Percentiles rank a stretch among this genome's conserved stretches.
These are phyloP conservation scores for Schizonepeta tenuifolia DNA, from an alignment of 257 asterid species.

Conservation along the genomic window DNA sequence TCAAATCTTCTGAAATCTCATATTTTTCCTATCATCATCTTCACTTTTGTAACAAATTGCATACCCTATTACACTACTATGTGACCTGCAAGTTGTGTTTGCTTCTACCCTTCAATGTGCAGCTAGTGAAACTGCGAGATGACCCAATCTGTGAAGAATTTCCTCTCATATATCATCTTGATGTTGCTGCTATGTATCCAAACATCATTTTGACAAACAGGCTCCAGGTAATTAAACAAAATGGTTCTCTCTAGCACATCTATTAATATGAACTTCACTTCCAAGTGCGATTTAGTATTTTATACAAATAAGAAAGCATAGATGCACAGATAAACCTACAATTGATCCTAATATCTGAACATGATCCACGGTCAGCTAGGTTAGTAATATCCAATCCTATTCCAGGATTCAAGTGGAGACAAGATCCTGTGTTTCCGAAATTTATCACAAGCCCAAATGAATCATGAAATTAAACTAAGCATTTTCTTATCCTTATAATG, in stretches of 20 bases:
- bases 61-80: conserved; percentile 22
- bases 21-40: conserved; percentile 7
- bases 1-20: conserved; percentile 14
- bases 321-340: conserved; percentile 12
- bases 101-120: conserved; percentile 45
- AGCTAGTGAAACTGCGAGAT: conserved; percentile 77
- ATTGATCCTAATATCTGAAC: conserved; percentile 25
- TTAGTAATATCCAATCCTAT: conserved; percentile 21
- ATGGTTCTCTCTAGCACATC: conserved; percentile 29
- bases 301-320: conserved; percentile 15
- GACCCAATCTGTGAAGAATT: conserved; percentile 82
- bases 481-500: neutral
- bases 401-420: neutral
- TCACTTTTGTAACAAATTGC: conserved; percentile 18
- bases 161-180: conserved; percentile 98
- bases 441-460: conserved; percentile 5
- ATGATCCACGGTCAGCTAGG: conserved; percentile 12
- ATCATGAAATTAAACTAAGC: conserved; percentile 18
- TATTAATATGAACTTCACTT: conserved; percentile 24
- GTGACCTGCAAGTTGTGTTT: conserved; percentile 31
- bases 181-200: conserved; percentile 99
- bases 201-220: conserved; percentile 96
- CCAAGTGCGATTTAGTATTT: conserved; percentile 19
- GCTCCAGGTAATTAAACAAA: conserved; percentile 80
- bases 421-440: conserved; percentile 1